Evolutionary conservation across 345 rosid genomes (phyloP), one percentile per base, ranked within the genome.

Genomic region (Populus alba): DNA sequence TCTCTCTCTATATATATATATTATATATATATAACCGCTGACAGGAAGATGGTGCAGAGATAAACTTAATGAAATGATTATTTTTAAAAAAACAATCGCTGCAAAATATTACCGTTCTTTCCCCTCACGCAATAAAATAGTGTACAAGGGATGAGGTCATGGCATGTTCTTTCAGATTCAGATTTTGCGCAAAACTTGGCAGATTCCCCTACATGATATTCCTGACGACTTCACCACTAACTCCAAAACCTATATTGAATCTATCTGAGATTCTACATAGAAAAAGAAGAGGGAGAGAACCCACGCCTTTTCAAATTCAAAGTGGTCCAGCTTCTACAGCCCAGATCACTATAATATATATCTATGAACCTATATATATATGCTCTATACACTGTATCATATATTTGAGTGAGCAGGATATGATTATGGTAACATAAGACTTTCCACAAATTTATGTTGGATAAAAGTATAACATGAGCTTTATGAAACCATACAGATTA

Each of bases 171-270:
- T 55, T 55, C 43, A 79, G 85, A 86, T 78, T 81, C 79, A 81
- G 25, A 70, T 53, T 2, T 68, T 66, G 70, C 69, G 74, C 74
- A 81, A 79, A 84, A 77, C 80, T 74, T 83, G 83, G 83, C 79
- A 83, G 90, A 85, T 85, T 85, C 88, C 83, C 31, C 80, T 53
- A 41, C 79, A 68, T 20, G 33, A 80, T 82, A 82, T 86, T 84
- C 88, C 88, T 82, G 88, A 86, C 83, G 2, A 27, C 77, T 59
- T 67, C 83, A 67, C 63, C 82, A 63, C 75, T 49, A 63, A 25
- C 84, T 70, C 78, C 70, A 41, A 78, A 76, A 45, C 57, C 81
- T 27, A 80, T 55, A 80, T 66, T 79, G 75, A 77, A 78, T 77
- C 72, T 51, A 23, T 22, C 79, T 63, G 23, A 37, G 38, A 25